A percentile compares a stretch with the other conserved stretches of the same genome.
phyloP scores from a whole-genome alignment of 2,329 filamentous ascomycete species.

The Gaeumannomyces tritici region DNA sequence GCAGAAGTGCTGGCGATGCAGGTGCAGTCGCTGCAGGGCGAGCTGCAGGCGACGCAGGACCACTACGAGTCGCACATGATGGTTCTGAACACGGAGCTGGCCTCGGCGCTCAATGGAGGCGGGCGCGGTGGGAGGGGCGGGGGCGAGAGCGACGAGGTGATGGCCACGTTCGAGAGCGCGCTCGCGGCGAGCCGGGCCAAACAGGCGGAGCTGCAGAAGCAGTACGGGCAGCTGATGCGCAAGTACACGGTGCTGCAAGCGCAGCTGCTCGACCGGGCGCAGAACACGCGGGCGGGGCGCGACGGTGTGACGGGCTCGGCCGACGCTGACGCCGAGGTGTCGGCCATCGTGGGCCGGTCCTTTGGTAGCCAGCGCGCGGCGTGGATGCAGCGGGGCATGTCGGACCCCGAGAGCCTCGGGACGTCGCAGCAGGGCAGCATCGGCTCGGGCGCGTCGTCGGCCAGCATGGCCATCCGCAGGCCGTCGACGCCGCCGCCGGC shows the following conservation, averaged over 20 bases:
- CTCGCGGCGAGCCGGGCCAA: constrained; percentile 42
- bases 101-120: constrained; percentile 25
- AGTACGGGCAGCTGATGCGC: constrained; percentile 36
- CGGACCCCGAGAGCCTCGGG: constrained; percentile 34
- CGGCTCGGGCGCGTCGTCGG: constrained; percentile 11
- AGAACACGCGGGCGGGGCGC: neutral
- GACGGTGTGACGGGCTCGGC: neutral
- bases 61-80: constrained; percentile 39
- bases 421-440: constrained; percentile 23
- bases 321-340: constrained; percentile 22
- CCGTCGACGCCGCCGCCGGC: constrained; percentile 28
- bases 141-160: constrained; percentile 21
- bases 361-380: constrained; percentile 18
- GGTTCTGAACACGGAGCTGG: constrained; percentile 35
- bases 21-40: constrained; percentile 39
- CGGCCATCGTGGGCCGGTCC: constrained; percentile 27
- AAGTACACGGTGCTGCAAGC: constrained; percentile 43
- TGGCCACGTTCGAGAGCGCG: constrained; percentile 30
- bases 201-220: constrained; percentile 43
- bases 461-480: constrained; percentile 16
- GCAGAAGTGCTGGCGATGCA: constrained; percentile 50
- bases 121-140: no score
- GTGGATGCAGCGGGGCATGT: constrained; percentile 30
- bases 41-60: constrained; percentile 30
- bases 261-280: neutral